Evolutionary conservation across 2,329 filamentous ascomycete genomes (phyloP).

Genomic region (Huntiella bhutanensis): DNA sequence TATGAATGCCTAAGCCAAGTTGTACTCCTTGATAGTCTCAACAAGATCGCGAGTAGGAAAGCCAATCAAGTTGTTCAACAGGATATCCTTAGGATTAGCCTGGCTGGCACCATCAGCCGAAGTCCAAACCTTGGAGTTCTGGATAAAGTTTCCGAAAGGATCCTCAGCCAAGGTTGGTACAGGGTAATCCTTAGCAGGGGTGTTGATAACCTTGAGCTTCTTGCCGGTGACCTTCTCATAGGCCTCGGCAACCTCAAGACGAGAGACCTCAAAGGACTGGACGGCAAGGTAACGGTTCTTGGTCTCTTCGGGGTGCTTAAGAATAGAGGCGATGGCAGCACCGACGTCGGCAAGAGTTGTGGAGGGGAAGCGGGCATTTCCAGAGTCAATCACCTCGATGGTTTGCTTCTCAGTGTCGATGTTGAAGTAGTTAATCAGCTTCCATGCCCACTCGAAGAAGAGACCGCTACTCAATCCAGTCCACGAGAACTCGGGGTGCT

Average conservation of each 20-base stretch:
- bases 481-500: conserved; percentile 29
- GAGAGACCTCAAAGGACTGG: conserved; percentile 25
- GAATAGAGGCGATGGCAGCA: conserved; percentile 28
- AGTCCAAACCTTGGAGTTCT: conserved; percentile 3
- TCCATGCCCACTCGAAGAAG: conserved; percentile 30
- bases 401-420: conserved; percentile 26
- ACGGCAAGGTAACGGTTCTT: conserved; percentile 31
- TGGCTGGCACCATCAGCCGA: conserved; percentile 4
- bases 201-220: conserved; percentile 23
- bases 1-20: not conserved
- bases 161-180: no score
- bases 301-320: conserved; percentile 31
- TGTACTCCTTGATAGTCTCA: conserved; percentile 2
- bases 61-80: conserved; percentile 5
- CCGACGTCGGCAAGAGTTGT: conserved; percentile 29
- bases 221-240: conserved; percentile 29
- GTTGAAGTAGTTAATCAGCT: conserved; percentile 16
- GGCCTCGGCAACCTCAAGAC: conserved; percentile 25
- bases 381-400: conserved; percentile 29
- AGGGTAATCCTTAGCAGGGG: conserved; percentile 16
- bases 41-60: conserved; percentile 1
- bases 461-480: conserved; percentile 25
- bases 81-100: not conserved
- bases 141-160: not conserved
- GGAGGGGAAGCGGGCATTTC: conserved; percentile 27